These are phyloP conservation scores for Rubus parviflorus DNA, from an alignment of 306 rosid genomes.

Conservation along the genomic window DNA sequence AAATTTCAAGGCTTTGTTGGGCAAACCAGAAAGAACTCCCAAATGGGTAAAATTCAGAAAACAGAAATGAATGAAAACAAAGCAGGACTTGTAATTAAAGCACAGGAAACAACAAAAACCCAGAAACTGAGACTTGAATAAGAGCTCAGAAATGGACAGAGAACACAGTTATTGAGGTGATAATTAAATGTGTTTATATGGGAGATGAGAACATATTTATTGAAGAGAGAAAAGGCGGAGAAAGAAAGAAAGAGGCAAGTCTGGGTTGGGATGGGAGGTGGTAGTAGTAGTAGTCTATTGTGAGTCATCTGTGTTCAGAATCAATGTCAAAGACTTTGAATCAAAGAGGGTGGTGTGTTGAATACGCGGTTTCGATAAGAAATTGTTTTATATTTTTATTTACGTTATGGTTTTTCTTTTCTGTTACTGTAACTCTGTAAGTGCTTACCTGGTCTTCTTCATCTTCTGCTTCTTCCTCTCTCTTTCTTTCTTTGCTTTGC, in stretches of 20 bases:
- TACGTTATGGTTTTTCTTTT: background rate
- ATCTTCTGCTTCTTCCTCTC: conserved; percentile 10
- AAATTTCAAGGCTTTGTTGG: conserved; percentile 11
- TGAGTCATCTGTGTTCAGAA: conserved; percentile 16
- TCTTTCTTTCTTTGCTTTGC: background rate
- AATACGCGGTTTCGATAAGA: conserved; percentile 65
- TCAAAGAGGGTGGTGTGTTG: conserved; percentile 19
- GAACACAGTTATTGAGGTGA: background rate
- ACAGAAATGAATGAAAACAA: background rate
- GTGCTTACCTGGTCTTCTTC: conserved; percentile 24
- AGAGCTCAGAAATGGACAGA: conserved; percentile 3
- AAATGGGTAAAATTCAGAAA: conserved; percentile 21
- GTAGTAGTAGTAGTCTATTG: background rate
- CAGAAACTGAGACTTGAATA: conserved; percentile 16
- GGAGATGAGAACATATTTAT: conserved; percentile 27
- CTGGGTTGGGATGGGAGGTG: background rate
- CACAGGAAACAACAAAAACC: conserved; percentile 20
- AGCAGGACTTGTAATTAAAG: background rate
- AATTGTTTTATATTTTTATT: background rate
- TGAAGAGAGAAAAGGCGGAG: conserved; percentile 7
- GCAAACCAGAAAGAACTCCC: background rate
- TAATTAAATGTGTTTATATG: conserved; percentile 7
- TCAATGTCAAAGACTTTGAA: conserved; percentile 35
- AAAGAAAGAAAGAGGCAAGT: conserved; percentile 7
- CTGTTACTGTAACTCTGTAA: no score